Base-by-base conservation (phyloP, 768 basidiomycete genomes). In the Mycena indigotica region DNA sequence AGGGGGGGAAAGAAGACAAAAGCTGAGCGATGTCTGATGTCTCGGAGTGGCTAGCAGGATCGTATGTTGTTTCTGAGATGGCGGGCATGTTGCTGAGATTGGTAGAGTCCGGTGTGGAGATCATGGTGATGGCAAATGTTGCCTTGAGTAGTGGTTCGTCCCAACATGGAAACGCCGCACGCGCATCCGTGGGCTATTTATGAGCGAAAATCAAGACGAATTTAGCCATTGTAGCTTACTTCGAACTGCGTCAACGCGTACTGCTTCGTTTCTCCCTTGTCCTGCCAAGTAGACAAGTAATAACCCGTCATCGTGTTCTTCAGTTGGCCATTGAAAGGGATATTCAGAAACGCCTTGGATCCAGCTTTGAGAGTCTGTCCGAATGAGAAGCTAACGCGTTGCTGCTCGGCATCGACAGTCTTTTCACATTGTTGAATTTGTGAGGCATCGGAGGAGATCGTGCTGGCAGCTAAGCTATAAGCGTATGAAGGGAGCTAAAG, bases 71-170 rank as follows among this genome's bases (percentile, higher is more conserved):
- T 64, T 91, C 86, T n/a, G 84, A 86, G 50, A 78, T 69, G 17
- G 80, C 84, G 19, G 91, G 80, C 91, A 94, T 96, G 75, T 98
- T 98, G 75, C 86, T 88, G 59, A 98, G 75, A 69, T 83, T 90
- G 67, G 86, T 84, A 3, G 90, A 88, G 60, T 85, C 83, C 8
- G 75, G 77, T 58, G 86, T 84, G n/a, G 93, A 91, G 66, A 95
- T 80, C 80, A 95, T 78, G 15, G 87, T 88, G 57, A 94, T 75
- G 0, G 81, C 67, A 68, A 88, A 91, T 2, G 88, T 93, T 0
- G 94, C 89, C 71, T 98, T 98, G 64, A 95, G 78, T 32, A 84
- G 79, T 16, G 95, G 96, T 68, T 97, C 95, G 68, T 97, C 95
- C 91, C 92, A 96, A 75, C 88, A 92, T 25, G 91, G 91, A 71